Percentiles rank a stretch among this genome's conserved stretches.
Evolutionary conservation across 129 eudicot genomes (phyloP).

Genomic region (Pittosporum tobira): DNA sequence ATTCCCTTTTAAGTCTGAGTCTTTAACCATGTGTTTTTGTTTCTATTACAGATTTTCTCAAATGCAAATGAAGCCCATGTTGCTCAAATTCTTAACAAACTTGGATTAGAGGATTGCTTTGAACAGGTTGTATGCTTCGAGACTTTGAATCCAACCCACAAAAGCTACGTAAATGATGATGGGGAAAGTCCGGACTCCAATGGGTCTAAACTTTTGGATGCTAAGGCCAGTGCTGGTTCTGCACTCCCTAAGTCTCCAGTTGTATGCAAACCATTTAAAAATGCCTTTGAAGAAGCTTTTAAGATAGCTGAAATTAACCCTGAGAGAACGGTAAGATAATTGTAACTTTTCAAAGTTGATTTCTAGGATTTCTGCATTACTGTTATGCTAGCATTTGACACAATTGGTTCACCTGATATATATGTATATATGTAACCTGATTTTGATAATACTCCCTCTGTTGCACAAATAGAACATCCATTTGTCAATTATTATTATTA

Average conservation of each 20-base stretch:
- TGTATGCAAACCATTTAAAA: conserved; percentile 73
- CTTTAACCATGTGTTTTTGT: conserved; percentile 10
- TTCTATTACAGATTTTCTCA: conserved; percentile 57
- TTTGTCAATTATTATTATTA: no score
- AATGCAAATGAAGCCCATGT: conserved; percentile 90
- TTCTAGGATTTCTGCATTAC: neutral
- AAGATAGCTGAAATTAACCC: conserved; percentile 62
- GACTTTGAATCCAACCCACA: conserved; percentile 51
- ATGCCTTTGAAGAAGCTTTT: conserved; percentile 58
- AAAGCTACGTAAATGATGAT: conserved; percentile 13
- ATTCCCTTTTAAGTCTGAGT: neutral
- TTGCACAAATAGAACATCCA: no score
- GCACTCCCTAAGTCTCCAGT: conserved; percentile 41
- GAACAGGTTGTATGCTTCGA: conserved; percentile 71
- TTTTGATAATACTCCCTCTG: no score
- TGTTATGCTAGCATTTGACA: no score
- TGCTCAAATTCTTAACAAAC: conserved; percentile 55
- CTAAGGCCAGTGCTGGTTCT: conserved; percentile 12
- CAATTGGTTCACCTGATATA: no score
- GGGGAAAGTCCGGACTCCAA: conserved; percentile 12
- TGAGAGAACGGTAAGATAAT: conserved; percentile 53
- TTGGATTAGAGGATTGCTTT: conserved; percentile 85
- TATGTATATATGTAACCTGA: neutral
- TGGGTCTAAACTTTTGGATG: conserved; percentile 1
- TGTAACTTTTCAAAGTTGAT: neutral